Evolutionary conservation across 331 rosid species (phyloP), one percentile per base, ranked within the genome.

Genomic region (Pyracantha coccinea): DNA sequence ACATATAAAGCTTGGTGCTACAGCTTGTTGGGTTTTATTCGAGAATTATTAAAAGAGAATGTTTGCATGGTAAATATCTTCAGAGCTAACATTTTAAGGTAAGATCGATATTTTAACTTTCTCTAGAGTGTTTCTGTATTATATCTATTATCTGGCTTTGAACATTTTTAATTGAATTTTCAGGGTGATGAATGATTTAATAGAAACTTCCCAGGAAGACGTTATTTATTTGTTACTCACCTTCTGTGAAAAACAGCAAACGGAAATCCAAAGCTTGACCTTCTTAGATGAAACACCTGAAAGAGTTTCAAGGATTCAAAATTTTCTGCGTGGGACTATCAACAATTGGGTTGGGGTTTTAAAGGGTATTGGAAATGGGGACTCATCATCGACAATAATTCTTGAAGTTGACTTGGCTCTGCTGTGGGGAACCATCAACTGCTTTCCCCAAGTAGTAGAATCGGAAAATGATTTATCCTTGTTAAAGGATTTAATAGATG

Each of bases 381-480:
- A 75, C 55, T 52, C 50, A 29, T 80, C 83, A 55, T 72, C 83
- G 5, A 74, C 11, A 66, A 74, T 81, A 73, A 73, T 86, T 66
- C 84, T 77, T 60, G 96, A 87, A 78, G 70, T 77, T 53, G 76
- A 81, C 78, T 57, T 92, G 84, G 86, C 91, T 77, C 63, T 86
- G 66, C 81, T 90, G 25, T 92, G 97, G 97, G 99, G 96, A 78
- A 73, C 76, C 17, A 77, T 94, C 53, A 89, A 62, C 60, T 94
- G 97, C 85, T 85, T 85, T 85, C 88, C 96, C 21, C 73, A 80
- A 50, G 78, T 90, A 85, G 71, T 83, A 21, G 80, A 82, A 55
- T 78, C 72, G 59, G 70, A 81, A 52, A 77, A 62, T 78, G 77
- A 73, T 68, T 69, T 86, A 58, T 88, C 95, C 52, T 80, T 82